Percentiles rank a stretch among this genome's conserved stretches.
Evolutionary conservation across 2,329 filamentous ascomycete genomes (phyloP).

Genomic region (Cordyceps farinosa): DNA sequence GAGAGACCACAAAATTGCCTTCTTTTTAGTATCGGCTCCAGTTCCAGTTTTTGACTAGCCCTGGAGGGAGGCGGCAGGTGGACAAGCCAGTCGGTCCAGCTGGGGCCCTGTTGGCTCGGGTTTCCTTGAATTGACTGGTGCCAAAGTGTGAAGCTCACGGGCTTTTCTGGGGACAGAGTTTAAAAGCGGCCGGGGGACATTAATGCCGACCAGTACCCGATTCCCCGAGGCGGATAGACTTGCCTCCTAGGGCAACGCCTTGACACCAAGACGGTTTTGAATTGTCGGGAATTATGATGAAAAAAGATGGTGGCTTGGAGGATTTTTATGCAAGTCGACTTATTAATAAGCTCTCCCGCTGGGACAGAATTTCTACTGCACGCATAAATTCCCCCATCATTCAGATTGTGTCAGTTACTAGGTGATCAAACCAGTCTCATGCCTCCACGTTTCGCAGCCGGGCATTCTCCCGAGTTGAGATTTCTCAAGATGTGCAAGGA

Average conservation of each 20-base stretch:
- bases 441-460: background rate
- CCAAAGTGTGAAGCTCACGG: no score
- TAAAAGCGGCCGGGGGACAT: background rate
- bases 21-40: background rate
- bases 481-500: slow-evolving; percentile 2
- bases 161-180: background rate
- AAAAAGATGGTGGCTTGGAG: background rate
- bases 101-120: background rate
- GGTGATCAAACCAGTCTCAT: background rate
- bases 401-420: background rate
- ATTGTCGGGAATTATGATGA: background rate
- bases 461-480: no score
- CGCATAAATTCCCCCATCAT: background rate
- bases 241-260: background rate
- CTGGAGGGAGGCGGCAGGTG: background rate
- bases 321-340: no score
- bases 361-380: background rate
- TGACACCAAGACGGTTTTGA: background rate
- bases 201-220: background rate
- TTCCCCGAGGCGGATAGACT: slow-evolving; percentile 1
- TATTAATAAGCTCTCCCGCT: background rate
- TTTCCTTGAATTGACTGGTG: background rate
- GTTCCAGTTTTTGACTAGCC: background rate
- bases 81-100: background rate
- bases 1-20: background rate